These are phyloP conservation scores for Diaporthe ilicicola DNA, from an alignment of 2,329 filamentous ascomycete genomes.

Conservation along the genomic window DNA sequence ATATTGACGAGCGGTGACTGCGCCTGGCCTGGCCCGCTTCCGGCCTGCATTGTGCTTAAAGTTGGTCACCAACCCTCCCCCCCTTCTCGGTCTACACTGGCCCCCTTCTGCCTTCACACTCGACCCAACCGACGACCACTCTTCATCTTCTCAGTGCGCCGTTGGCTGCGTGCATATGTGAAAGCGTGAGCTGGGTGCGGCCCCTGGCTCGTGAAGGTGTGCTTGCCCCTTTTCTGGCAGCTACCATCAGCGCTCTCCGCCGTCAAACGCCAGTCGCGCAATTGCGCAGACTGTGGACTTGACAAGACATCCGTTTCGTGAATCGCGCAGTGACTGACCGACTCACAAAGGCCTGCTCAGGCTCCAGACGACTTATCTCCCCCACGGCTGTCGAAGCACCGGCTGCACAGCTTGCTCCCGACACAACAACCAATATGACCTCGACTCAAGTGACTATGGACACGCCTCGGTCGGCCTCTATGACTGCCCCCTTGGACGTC, in stretches of 20 bases:
- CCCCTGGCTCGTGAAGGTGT: slow-evolving; percentile 29
- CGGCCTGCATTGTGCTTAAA: slow-evolving; percentile 17
- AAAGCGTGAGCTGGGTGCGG: slow-evolving; percentile 28
- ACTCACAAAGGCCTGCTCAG: slow-evolving; percentile 1
- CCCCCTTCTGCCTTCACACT: neutral
- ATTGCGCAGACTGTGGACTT: neutral
- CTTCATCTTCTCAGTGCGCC: neutral
- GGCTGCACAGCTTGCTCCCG: slow-evolving; percentile 19
- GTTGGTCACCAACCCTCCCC: slow-evolving; percentile 18
- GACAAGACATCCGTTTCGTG: neutral
- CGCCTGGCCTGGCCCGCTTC: slow-evolving; percentile 12
- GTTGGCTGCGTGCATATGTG: slow-evolving; percentile 21
- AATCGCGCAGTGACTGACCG: neutral
- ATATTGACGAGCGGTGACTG: slow-evolving; percentile 28
- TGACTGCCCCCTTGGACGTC: slow-evolving; percentile 32
- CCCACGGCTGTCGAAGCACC: neutral
- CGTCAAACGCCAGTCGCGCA: slow-evolving; percentile 16
- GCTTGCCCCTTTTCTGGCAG: slow-evolving; percentile 4
- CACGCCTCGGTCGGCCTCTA: slow-evolving; percentile 20
- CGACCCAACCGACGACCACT: neutral
- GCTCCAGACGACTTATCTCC: neutral
- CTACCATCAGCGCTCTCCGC: slow-evolving; percentile 10
- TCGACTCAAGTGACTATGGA: slow-evolving; percentile 27
- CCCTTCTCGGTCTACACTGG: slow-evolving; percentile 19
- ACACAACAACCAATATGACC: slow-evolving; percentile 26